A percentile compares a stretch with the other conserved stretches of the same genome.
Conservation (phyloP, 305 asterid species). For the Ruellia speciosa region DNA sequence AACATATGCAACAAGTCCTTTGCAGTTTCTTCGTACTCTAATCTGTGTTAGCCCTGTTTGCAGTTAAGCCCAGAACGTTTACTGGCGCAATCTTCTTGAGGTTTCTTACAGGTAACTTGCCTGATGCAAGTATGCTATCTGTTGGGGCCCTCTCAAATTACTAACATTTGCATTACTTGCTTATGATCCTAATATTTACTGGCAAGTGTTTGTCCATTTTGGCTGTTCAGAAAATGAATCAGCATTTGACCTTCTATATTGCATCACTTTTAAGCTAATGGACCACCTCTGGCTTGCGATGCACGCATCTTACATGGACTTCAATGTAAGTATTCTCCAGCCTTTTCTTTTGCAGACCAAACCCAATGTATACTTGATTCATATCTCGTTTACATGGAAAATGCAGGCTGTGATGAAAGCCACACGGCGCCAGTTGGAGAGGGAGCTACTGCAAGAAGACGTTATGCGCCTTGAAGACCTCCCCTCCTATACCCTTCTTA, state of each 20-base stretch:
- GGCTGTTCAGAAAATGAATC: slow-evolving; percentile 67
- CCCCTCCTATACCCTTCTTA: slow-evolving; percentile 80
- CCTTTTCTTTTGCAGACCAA: background rate
- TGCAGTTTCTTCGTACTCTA: slow-evolving; percentile 19
- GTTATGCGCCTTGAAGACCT: slow-evolving; percentile 72
- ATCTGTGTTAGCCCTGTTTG: slow-evolving; percentile 22
- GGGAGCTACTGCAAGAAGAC: slow-evolving; percentile 83
- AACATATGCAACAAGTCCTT: background rate
- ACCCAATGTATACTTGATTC: background rate
- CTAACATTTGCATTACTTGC: background rate
- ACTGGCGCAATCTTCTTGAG: slow-evolving; percentile 93
- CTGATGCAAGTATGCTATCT: background rate
- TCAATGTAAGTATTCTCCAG: slow-evolving; percentile 51
- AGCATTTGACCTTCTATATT: slow-evolving; percentile 91
- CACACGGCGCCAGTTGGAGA: slow-evolving; percentile 90
- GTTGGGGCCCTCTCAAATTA: too few species aligned
- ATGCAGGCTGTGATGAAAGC: slow-evolving; percentile 92
- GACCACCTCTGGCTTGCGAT: slow-evolving; percentile 92
- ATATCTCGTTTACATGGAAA: too few species aligned
- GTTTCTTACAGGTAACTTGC: slow-evolving; percentile 71
- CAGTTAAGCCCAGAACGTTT: slow-evolving; percentile 85
- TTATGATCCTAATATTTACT: background rate
- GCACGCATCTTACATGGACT: slow-evolving; percentile 99
- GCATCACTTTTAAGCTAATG: slow-evolving; percentile 97
- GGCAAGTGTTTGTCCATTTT: slow-evolving; percentile 15